Evolutionary conservation across 148 eudicot species (phyloP), one percentile per base, ranked within the genome.

Genomic region (Oxyria digyna): DNA sequence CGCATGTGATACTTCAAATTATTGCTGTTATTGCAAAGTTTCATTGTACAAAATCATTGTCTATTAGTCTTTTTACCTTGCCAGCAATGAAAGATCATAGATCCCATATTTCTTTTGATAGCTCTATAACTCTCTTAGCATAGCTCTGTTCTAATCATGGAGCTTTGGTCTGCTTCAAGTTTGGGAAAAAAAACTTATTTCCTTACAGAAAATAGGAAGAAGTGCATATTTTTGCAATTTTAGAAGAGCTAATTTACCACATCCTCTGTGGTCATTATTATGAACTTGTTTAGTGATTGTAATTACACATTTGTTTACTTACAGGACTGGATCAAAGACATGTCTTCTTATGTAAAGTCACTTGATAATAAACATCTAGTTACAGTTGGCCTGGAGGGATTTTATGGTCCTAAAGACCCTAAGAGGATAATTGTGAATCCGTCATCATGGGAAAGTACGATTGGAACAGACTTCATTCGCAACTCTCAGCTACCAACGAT

Each of bases 291-390:
- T n/a, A 49, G 24, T 49, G 8, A 49, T 0, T 55, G 33, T 55
- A 27, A 24, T 55, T 10, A 12, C n/a, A 12, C 35, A 0, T 4
- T 11, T 7, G 6, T 52, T 26, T 42, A 2, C 74, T 46, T 87
- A 81, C 96, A 94, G 99, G 96, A 94, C 42, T 95, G 97, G 99
- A 84, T 91, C 75, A 85, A 84, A 80, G 99, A 95, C 77, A 95
- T 95, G 99, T 88, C 99, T 6, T 71, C 84, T 64, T 95, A 80
- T 63, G 76, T 95, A 40, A 95, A 95, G 77, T 79, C 79, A 40
- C 79, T 95, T 71, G 99, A 95, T 79, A 76, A 81, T 23, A 95
- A 87, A 57, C 99, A 95, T 85, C 79, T 91, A 14, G 75, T 95
- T 11, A 91, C 97, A 0, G 84, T 95, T 23, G 99, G 99, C 23